Conservation (phyloP, 805 yeast genomes). For the Candida coquimbonensis region DNA sequence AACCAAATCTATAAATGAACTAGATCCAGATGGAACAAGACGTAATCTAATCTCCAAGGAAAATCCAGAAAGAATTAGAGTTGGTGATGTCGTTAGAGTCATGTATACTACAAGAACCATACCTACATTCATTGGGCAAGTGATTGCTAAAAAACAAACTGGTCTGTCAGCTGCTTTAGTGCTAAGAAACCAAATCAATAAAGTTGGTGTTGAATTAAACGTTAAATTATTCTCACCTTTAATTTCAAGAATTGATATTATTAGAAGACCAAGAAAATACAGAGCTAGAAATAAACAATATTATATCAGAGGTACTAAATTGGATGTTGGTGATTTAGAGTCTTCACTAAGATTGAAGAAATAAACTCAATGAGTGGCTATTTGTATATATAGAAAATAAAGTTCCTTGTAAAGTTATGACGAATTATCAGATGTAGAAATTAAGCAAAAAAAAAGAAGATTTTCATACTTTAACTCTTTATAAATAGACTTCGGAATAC, state of each 20-base stretch:
- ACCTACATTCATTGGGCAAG: constrained; percentile 69
- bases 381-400: constrained; percentile 5
- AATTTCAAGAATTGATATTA: constrained; percentile 66
- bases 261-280: constrained; percentile 67
- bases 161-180: constrained; percentile 70
- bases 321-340: constrained; percentile 71
- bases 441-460: too few relatives aligned
- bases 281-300: constrained; percentile 80
- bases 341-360: constrained; percentile 28
- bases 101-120: constrained; percentile 50
- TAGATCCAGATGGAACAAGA: constrained; percentile 71
- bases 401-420: background rate
- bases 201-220: constrained; percentile 79
- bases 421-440: too few relatives aligned
- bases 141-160: constrained; percentile 68
- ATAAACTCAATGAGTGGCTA: background rate
- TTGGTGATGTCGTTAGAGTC: constrained; percentile 80
- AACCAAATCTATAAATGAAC: constrained; percentile 29
- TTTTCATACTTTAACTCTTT: too few relatives aligned
- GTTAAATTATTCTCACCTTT: constrained; percentile 78
- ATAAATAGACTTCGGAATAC: too few relatives aligned
- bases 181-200: constrained; percentile 73
- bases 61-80: constrained; percentile 43
- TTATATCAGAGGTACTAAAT: constrained; percentile 74
- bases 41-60: constrained; percentile 42